Base-by-base conservation (phyloP, 73 alveolate genomes). In the Blepharisma japonicum region DNA sequence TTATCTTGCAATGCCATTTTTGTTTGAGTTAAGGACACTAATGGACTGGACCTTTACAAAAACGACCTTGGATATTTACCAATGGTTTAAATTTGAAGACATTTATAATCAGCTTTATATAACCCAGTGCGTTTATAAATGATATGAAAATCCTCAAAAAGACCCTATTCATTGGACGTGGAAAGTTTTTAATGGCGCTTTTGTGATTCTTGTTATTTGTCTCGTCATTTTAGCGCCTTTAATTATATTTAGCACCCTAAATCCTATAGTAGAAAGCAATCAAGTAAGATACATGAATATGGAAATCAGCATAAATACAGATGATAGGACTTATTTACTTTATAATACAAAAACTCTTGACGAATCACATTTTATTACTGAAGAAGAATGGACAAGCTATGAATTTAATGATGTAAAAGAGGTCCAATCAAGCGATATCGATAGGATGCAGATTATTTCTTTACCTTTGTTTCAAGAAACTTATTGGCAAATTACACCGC, bases 41-140 rank as follows among this genome's bases (percentile, higher is more conserved):
- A 81, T 87, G 47, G 98, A 94, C 83, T 94, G 98, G 98, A 86
- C 96, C 14, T 77, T 85, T 49, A 88, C 96, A 20, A 71, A 82
- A 32, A 94, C 98, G 20, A 56, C 96, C 45, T 85, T 94, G 49
- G 94, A 89, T 77, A 53, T 94, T 38, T 94, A 85, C 86, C 91
- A 94, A 81, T 94, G 98, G 98, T 68, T 94, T 39, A 91, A 84
- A 67, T 77, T 94, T 56, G 98, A 91, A 84, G 95, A 90, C 80
- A 90, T 94, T 7, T 85, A 87, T 45, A 72, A 90, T 20, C 81
- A 87, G 68, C 80, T 94, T 14, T 94, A 77, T 77, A 81, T 94
- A 49, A 88, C 90, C 55, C 91, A 94, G 76, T 84, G 91, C 56
- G 55, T 11, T 7, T 76, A 82, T n/a, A 81, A 82, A 45, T 84